phyloP scores from a whole-genome alignment of 2,329 filamentous ascomycete species.

The Fusarium denticulatum region DNA sequence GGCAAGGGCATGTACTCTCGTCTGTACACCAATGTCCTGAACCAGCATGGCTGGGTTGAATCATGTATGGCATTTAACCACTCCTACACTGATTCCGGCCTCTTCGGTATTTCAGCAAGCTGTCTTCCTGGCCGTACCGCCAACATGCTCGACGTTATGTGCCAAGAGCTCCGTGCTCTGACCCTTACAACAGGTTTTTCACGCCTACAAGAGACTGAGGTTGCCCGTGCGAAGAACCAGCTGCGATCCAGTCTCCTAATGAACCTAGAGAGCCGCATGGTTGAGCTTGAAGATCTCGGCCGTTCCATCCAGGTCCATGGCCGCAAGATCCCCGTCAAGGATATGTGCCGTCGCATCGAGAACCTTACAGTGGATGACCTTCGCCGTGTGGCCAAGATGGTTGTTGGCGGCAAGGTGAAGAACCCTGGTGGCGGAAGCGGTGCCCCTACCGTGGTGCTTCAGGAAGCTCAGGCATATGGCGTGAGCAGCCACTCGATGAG shows the following conservation, averaged over 20 bases:
- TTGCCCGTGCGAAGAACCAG: slow-evolving; percentile 96
- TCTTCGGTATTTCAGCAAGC: slow-evolving; percentile 92
- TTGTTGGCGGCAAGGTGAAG: slow-evolving; percentile 79
- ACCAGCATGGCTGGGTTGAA: slow-evolving; percentile 98
- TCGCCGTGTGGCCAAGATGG: slow-evolving; percentile 78
- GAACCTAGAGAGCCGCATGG: slow-evolving; percentile 98
- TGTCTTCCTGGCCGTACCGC: slow-evolving; percentile 82
- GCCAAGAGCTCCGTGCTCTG: slow-evolving; percentile 83
- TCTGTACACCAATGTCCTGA: slow-evolving; percentile 96
- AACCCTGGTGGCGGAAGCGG: slow-evolving; percentile 84
- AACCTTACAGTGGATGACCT: slow-evolving; percentile 82
- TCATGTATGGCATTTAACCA: slow-evolving; percentile 97
- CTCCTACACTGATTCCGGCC: slow-evolving; percentile 92
- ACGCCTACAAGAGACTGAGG: slow-evolving; percentile 78
- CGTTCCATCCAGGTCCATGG: slow-evolving; percentile 97
- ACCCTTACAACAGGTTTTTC: slow-evolving; percentile 79
- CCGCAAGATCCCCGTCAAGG: slow-evolving; percentile 86
- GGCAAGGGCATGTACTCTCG: slow-evolving; percentile 99
- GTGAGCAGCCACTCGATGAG: slow-evolving; percentile 73
- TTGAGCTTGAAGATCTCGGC: slow-evolving; percentile 95
- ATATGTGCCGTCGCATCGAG: slow-evolving; percentile 93
- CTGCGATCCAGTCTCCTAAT: slow-evolving; percentile 89
- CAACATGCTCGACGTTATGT: slow-evolving; percentile 94
- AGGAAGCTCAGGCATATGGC: slow-evolving; percentile 84
- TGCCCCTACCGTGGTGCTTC: slow-evolving; percentile 91